Evolutionary conservation across 768 basidiomycete species (phyloP).

Genomic region (Lentinula lateritia): DNA sequence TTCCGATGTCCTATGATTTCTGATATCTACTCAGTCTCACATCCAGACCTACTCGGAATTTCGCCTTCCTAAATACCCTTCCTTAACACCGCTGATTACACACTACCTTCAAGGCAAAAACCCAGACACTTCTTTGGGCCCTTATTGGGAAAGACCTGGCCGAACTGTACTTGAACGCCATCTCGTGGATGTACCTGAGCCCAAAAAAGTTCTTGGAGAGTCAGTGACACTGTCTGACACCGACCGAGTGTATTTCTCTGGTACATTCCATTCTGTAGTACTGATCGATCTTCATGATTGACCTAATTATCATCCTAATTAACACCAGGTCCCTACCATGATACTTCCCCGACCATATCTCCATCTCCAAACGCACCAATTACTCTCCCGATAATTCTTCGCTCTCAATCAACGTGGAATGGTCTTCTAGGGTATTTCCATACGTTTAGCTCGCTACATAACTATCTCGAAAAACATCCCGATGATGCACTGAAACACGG

Average conservation of each 20-base stretch:
- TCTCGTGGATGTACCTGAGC: slow-evolving; percentile 63
- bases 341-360: slow-evolving; percentile 24
- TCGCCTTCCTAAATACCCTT: slow-evolving; percentile 56
- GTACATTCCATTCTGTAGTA: slow-evolving; percentile 18
- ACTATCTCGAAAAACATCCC: slow-evolving; percentile 58
- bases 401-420: slow-evolving; percentile 56
- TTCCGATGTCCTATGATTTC: background rate
- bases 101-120: slow-evolving; percentile 59
- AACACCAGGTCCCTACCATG: slow-evolving; percentile 31
- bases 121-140: slow-evolving; percentile 50
- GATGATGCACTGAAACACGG: slow-evolving; percentile 34
- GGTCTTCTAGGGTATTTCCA: slow-evolving; percentile 63
- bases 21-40: background rate
- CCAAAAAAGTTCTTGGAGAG: slow-evolving; percentile 23
- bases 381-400: slow-evolving; percentile 45
- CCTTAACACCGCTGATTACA: slow-evolving; percentile 52
- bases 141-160: slow-evolving; percentile 79
- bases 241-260: slow-evolving; percentile 55
- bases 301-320: too few species aligned
- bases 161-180: slow-evolving; percentile 68
- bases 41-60: slow-evolving; percentile 64
- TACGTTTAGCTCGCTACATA: slow-evolving; percentile 67
- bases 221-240: slow-evolving; percentile 31
- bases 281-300: too few species aligned
- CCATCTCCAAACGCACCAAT: background rate